phyloP scores from a whole-genome alignment of 2,329 filamentous ascomycete species.

The Penicillium sp. region DNA sequence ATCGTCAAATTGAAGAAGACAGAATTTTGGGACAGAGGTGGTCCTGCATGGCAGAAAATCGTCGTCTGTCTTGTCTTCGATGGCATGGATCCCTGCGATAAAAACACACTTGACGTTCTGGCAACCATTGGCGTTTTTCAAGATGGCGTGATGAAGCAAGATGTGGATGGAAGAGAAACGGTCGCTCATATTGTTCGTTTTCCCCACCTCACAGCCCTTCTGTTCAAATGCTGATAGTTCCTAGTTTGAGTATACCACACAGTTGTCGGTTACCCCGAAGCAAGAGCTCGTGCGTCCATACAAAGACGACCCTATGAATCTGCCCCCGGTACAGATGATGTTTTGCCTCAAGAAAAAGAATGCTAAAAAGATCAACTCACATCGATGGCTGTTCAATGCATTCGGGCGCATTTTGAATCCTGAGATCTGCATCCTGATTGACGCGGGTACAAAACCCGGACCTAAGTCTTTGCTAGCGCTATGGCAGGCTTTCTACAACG shows the following conservation, averaged over 20 bases:
- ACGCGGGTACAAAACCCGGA: constrained; percentile 92
- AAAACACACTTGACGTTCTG: constrained; percentile 83
- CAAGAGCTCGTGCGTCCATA: constrained; percentile 89
- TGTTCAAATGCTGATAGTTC: constrained; percentile 11
- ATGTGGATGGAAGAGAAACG: constrained; percentile 91
- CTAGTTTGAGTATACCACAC: constrained; percentile 91
- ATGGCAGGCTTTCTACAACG: constrained; percentile 98
- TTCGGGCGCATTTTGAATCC: constrained; percentile 94
- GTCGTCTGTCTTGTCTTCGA: constrained; percentile 94
- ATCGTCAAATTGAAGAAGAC: constrained; percentile 98
- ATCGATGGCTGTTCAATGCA: constrained; percentile 94
- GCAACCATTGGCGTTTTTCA: constrained; percentile 92
- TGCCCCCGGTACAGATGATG: constrained; percentile 95
- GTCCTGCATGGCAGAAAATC: constrained; percentile 97
- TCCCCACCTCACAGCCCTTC: neutral
- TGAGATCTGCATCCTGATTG: constrained; percentile 87
- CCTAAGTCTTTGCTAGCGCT: constrained; percentile 82
- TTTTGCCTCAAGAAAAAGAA: constrained; percentile 98
- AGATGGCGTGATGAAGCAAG: constrained; percentile 95
- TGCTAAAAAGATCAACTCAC: constrained; percentile 98
- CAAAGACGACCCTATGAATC: constrained; percentile 73
- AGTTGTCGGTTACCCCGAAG: constrained; percentile 87
- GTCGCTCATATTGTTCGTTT: constrained; percentile 72
- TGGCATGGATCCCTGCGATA: constrained; percentile 93
- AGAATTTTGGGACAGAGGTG: constrained; percentile 97